Evolutionary conservation across 2,329 filamentous ascomycete species (phyloP).

Genomic region (Trichophyton equinum): DNA sequence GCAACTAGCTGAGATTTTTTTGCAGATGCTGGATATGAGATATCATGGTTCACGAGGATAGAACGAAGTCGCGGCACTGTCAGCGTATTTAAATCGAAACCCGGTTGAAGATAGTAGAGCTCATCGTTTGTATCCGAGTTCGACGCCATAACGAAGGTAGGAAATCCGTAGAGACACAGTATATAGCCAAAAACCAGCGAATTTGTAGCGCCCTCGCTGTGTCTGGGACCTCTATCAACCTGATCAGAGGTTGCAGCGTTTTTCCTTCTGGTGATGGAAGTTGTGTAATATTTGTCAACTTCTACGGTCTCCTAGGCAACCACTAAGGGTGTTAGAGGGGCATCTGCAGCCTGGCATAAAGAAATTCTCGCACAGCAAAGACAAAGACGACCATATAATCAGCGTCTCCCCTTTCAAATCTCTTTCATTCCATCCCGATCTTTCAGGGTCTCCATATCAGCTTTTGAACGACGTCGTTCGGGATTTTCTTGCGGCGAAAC

Average conservation of each 20-base stretch:
- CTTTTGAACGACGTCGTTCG: neutral
- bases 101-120: slow-evolving; percentile 70
- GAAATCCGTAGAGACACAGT: neutral
- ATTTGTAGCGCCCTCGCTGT: no score
- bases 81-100: slow-evolving; percentile 70
- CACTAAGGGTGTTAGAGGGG: slow-evolving; percentile 6
- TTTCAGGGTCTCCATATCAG: neutral
- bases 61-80: slow-evolving; percentile 82
- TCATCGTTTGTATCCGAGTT: slow-evolving; percentile 36
- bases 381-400: neutral
- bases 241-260: neutral
- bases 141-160: slow-evolving; percentile 19
- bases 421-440: neutral
- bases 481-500: neutral
- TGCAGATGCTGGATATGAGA: slow-evolving; percentile 73
- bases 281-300: slow-evolving; percentile 2
- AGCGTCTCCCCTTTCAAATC: neutral
- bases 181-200: neutral
- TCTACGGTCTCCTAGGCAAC: slow-evolving; percentile 30
- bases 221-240: neutral
- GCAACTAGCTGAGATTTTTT: slow-evolving; percentile 84
- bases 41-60: slow-evolving; percentile 78
- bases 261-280: neutral
- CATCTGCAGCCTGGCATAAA: neutral
- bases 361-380: neutral